Base-by-base conservation (phyloP, 106 monocot species). In the Allium fistulosum region DNA sequence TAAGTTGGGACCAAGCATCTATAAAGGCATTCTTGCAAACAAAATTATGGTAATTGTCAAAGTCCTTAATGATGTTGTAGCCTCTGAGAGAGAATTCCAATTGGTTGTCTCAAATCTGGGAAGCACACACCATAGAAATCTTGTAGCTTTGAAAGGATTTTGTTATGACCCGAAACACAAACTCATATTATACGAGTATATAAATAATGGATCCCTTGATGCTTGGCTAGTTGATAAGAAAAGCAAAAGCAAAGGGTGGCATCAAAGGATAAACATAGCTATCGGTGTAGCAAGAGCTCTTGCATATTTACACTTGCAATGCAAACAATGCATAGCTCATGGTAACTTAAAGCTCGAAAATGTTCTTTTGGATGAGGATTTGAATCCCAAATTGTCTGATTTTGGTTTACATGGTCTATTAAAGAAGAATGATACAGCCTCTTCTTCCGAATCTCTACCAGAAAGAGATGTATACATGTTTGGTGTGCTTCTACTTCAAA, bases 381-480 rank as follows among this genome's bases (percentile, higher is more conserved):
- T 70, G 53, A 68, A 59, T 58, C 58, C 65, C 26, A 78, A 82
- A 71, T 15, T 82, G 28, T 74, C 77, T 2, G 70, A 71, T 46
- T 78, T 67, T 71, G 82, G 82, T n/a, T 48, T 78, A 18, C 49
- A 67, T 52, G 48, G 57, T 28, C 61, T 82, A 48, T 10, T 75
- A 22, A 18, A 58, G 57, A 79, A 63, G 51, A 58, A 74, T 46
- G 28, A 68, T 55, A 51, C 47, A 9, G 57, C 69, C 17, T 74
- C 78, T 53, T 74, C 82, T 26, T 78, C 70, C 17, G 78, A 82
- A 60, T 78, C 70, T 50, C 70, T 66, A 57, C 46, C 71, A n/a
- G 82, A 82, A 50, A 71, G 71, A 61, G 77, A 82, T 62, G 65
- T 82, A 49, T 78, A 62, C 71, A 82, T 71, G 82, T 67, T 82